A percentile compares a stretch with the other conserved stretches of the same genome.
phyloP scores from a whole-genome alignment of 2,329 filamentous ascomycete genomes.

The Fusarium solani-melongenae region DNA sequence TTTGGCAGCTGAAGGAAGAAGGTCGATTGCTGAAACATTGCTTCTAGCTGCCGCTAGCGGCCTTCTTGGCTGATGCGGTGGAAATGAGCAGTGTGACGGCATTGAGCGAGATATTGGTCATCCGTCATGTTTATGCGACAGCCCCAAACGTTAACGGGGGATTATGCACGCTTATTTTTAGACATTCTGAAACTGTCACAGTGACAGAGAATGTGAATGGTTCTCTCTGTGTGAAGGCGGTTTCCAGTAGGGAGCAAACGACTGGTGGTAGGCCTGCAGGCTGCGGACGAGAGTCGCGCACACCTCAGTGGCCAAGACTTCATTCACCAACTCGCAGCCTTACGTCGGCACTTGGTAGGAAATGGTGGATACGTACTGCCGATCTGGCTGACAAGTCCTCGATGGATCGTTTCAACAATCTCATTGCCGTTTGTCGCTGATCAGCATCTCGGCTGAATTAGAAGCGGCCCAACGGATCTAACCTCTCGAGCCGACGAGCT shows the following conservation, averaged over 20 bases:
- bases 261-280: neutral
- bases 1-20: neutral
- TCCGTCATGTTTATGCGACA: conserved; percentile 7
- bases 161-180: conserved; percentile 3
- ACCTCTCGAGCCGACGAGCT: neutral
- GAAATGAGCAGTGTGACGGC: conserved; percentile 1
- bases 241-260: neutral
- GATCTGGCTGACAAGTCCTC: neutral
- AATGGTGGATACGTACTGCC: neutral
- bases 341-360: neutral
- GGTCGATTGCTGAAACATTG: neutral
- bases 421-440: neutral
- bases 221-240: neutral
- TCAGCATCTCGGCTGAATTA: neutral
- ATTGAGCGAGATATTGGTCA: conserved; percentile 4
- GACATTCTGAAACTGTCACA: neutral
- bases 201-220: neutral
- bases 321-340: neutral
- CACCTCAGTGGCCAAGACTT: neutral
- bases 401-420: neutral
- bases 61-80: conserved; percentile 6
- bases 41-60: neutral
- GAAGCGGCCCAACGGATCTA: neutral
- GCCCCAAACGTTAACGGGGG: neutral
- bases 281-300: neutral